phyloP scores from a whole-genome alignment of 192 early-diverging fungal genomes.

The Piromyces sp. region DNA sequence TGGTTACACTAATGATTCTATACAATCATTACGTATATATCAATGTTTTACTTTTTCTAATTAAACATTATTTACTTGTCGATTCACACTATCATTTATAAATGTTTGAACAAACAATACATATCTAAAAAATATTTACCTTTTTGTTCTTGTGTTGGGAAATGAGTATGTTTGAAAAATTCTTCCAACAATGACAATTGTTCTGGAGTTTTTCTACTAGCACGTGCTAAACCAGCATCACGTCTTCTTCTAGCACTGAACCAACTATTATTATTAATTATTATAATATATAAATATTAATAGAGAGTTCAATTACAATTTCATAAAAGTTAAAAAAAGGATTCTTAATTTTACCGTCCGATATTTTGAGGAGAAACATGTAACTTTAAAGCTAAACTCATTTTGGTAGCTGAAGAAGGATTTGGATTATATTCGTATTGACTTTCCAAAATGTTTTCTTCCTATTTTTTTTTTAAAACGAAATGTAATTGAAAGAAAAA shows the following conservation, averaged over 20 bases:
- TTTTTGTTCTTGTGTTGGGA: conserved; percentile 1
- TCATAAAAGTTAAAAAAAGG: no score
- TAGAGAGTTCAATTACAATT: no score
- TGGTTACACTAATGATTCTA: neutral
- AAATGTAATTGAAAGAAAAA: no score
- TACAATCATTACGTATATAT: no score
- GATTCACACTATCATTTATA: no score
- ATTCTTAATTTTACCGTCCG: neutral
- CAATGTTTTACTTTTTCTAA: no score
- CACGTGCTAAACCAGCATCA: neutral
- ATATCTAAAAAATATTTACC: neutral
- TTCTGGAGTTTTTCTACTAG: neutral
- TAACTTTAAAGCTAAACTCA: neutral
- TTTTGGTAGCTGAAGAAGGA: neutral
- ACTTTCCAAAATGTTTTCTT: neutral
- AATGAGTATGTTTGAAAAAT: neutral
- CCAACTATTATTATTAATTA: neutral
- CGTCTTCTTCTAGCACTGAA: neutral
- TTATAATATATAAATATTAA: no score
- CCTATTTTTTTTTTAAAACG: neutral
- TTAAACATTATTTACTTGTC: no score
- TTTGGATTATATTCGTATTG: neutral
- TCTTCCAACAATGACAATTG: neutral
- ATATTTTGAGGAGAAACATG: conserved; percentile 3
- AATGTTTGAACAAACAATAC: no score